A percentile compares a stretch with the other conserved stretches of the same genome.
These are phyloP conservation scores for Kodamaea derodonti DNA, from an alignment of 1,139 yeast genomes.

Conservation along the genomic window DNA sequence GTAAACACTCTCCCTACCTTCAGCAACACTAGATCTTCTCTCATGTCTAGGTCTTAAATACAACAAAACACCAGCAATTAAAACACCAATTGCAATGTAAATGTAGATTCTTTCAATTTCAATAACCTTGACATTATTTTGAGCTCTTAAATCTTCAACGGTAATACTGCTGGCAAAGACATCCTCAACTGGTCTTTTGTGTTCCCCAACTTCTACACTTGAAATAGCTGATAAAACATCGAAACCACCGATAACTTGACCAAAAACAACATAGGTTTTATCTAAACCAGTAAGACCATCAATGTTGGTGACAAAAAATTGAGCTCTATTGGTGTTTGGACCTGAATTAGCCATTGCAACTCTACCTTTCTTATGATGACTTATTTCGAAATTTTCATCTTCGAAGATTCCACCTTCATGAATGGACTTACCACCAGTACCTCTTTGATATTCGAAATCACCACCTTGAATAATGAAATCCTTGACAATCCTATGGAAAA, in stretches of 20 bases:
- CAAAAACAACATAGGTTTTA: slow-evolving; percentile 57
- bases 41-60: background rate
- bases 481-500: slow-evolving; percentile 36
- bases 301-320: slow-evolving; percentile 35
- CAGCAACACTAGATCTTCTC: background rate
- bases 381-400: slow-evolving; percentile 35
- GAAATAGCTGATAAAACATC: slow-evolving; percentile 15
- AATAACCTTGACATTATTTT: background rate
- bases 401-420: slow-evolving; percentile 24
- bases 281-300: slow-evolving; percentile 31
- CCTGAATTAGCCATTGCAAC: slow-evolving; percentile 44
- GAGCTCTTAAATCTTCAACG: slow-evolving; percentile 1
- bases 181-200: slow-evolving; percentile 12
- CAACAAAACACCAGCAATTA: background rate
- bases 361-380: slow-evolving; percentile 36
- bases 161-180: slow-evolving; percentile 13
- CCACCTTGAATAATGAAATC: slow-evolving; percentile 43
- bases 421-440: slow-evolving; percentile 31
- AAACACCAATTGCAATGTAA: background rate
- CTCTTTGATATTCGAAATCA: slow-evolving; percentile 24
- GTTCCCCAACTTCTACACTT: slow-evolving; percentile 7
- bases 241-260: slow-evolving; percentile 42
- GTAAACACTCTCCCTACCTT: background rate
- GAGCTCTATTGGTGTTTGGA: slow-evolving; percentile 39
- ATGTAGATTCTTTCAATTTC: background rate